Evolutionary conservation across 495 filamentous ascomycete species (phyloP).

Genomic region (Viridothelium virens): DNA sequence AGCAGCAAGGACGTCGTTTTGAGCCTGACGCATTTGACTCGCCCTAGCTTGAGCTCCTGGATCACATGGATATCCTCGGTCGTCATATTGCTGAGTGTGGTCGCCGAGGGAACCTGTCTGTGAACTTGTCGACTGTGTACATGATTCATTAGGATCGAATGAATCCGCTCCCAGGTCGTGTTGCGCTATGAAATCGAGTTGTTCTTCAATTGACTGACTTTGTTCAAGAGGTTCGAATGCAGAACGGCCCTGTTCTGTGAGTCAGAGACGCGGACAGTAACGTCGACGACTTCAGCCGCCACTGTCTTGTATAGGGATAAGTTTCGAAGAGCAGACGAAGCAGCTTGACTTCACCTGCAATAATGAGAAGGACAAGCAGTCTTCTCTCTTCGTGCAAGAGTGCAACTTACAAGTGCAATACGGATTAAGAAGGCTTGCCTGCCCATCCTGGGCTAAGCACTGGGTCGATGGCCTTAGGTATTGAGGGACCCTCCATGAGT

Average conservation of each 20-base stretch:
- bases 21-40: slow-evolving; percentile 26
- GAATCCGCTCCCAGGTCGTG: background rate
- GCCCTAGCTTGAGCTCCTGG: slow-evolving; percentile 26
- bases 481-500: background rate
- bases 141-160: background rate
- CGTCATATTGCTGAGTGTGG: slow-evolving; percentile 29
- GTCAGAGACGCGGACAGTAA: background rate
- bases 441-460: slow-evolving; percentile 20
- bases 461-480: background rate
- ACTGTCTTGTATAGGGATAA: too few species aligned
- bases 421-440: slow-evolving; percentile 27
- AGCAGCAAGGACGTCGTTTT: slow-evolving; percentile 33
- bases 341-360: background rate
- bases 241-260: slow-evolving; percentile 18
- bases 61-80: slow-evolving; percentile 34
- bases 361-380: background rate
- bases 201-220: background rate
- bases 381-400: background rate
- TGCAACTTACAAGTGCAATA: slow-evolving; percentile 24
- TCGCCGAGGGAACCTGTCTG: background rate
- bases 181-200: background rate
- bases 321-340: too few species aligned
- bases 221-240: slow-evolving; percentile 18
- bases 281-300: too few species aligned
- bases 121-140: background rate